Base-by-base conservation (phyloP, 805 yeast genomes). In the Suhomyces xylopsoci region DNA sequence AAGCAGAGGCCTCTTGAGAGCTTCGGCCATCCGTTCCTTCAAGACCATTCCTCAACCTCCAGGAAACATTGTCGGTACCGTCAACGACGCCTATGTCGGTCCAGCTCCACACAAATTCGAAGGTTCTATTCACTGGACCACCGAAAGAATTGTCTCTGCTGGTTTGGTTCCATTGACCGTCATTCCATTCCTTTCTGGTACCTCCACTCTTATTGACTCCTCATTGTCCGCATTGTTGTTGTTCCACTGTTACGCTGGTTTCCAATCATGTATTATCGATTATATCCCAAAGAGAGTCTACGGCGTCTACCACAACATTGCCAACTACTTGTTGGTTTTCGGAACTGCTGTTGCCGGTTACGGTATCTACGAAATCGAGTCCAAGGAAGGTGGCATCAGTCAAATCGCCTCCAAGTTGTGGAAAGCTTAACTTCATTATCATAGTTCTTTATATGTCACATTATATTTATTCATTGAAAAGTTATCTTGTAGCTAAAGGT, bases 111-210 rank as follows among this genome's bases (percentile, higher is more conserved):
- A 78, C 61, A 77, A 78, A 58, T 62, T 73, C 50, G 84, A 86
- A 57, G 94, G 93, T 17, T 83, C 92, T 0, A 77, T 75, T 57
- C 93, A 87, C 70, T 87, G 92, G 92, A 78, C 87, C 38, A 74
- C 81, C 57, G 93, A 88, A 68, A 79, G 87, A 66, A 55, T 79
- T 12, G 80, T 84, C 8, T 79, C 87, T 14, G 65, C 82, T 42
- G 80, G 84, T 1, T 64, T 88, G 73, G 71, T 87, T 25, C 96
- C 96, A 3, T 71, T 88, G 51, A 69, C 82, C 3, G 65, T 81
- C 24, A 70, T 85, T 7, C 92, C 94, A 2, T 78, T 86, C 51
- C 67, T 83, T 22, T 73, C 84, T 5, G 82, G 84, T 34, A 64
- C 76, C 20, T 68, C 78, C 12, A 74, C 84, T n/a, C 66, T 76